Base-by-base conservation (phyloP, 2,329 filamentous ascomycete genomes). In the Fusarium sp. region DNA sequence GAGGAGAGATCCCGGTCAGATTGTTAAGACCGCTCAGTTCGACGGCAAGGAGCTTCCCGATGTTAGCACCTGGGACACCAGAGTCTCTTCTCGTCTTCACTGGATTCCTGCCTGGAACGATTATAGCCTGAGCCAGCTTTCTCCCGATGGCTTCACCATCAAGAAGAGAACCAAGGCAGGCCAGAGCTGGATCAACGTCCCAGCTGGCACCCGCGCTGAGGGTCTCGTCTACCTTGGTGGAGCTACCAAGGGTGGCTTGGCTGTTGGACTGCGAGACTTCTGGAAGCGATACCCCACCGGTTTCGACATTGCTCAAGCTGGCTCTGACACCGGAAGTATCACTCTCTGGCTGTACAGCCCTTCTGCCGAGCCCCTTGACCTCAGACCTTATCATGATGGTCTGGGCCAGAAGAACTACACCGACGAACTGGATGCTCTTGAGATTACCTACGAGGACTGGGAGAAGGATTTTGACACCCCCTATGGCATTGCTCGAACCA, bases 371-470 rank as follows among this genome's bases (percentile, higher is more conserved):
- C 89, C 89, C 0, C 80, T 91, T 60, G 90, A 91, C 40, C 79
- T 90, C 5, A 82, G 88, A 0, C 87, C 88, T 0, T 91, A 87
- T 66, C 89, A 91, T 56, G 89, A 91, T 69, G 87, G 88, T 0
- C 78, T 91, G 8, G 88, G 88, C 0, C 77, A 88, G 73, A 85
- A 90, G 50, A 88, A 85, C 0, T 92, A 90, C 67, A 83, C 82
- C 0, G 84, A 91, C 20, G 87, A 92, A 77, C 80, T 91, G 1
- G 89, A 91, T 67, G 90, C 89, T 2, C 83, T 91, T 0, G 85
- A 90, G 29, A 88, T 92, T 24, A 92, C 90, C 0, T 92, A 92
- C 67, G 90, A 92, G 68, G 90, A 92, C 69, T 92, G 85, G 69
- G 89, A 92, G 68, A 80, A 79, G 0, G 86, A 85, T 0, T 89